A percentile compares a stretch with the other conserved stretches of the same genome.
Conservation (phyloP, 2,329 filamentous ascomycete species). For the Talaromyces amestolkiae region DNA sequence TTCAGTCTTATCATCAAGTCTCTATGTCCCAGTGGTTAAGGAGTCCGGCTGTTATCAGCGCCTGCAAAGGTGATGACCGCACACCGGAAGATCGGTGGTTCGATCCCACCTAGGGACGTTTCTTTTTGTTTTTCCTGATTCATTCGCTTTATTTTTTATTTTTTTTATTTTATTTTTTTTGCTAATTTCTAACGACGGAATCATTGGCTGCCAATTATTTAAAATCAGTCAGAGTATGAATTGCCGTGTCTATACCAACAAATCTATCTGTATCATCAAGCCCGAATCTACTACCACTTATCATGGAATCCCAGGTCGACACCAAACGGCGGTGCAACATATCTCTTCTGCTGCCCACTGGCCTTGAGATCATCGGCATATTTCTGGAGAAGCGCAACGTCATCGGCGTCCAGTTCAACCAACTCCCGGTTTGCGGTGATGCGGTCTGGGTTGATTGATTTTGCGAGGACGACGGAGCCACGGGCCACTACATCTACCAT, state of each 20-base stretch:
- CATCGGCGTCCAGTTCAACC: slow-evolving; percentile 38
- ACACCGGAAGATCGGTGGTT: slow-evolving; percentile 38
- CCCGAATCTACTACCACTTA: slow-evolving; percentile 38
- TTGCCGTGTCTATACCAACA: not conserved
- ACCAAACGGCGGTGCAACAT: slow-evolving; percentile 68
- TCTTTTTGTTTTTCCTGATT: slow-evolving; percentile 2
- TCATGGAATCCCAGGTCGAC: slow-evolving; percentile 72
- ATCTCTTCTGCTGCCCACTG: slow-evolving; percentile 42
- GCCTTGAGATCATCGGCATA: slow-evolving; percentile 36
- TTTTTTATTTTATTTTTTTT: not conserved
- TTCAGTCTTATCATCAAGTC: not conserved
- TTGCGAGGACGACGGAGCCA: slow-evolving; percentile 42
- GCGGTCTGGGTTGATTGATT: slow-evolving; percentile 41
- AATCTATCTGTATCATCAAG: not conserved
- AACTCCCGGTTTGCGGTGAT: slow-evolving; percentile 43
- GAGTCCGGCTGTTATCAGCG: slow-evolving; percentile 12
- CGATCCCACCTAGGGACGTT: slow-evolving; percentile 41
- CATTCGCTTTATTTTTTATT: not conserved
- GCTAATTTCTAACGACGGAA: no score
- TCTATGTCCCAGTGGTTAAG: slow-evolving; percentile 15
- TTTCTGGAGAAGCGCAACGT: slow-evolving; percentile 38
- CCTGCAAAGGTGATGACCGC: slow-evolving; percentile 2
- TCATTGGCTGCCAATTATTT: no score
- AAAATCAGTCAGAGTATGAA: not conserved
- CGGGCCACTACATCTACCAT: slow-evolving; percentile 32